These are phyloP conservation scores for Eimeria sp. DNA, from an alignment of 169 alveolate genomes.

Conservation along the genomic window DNA sequence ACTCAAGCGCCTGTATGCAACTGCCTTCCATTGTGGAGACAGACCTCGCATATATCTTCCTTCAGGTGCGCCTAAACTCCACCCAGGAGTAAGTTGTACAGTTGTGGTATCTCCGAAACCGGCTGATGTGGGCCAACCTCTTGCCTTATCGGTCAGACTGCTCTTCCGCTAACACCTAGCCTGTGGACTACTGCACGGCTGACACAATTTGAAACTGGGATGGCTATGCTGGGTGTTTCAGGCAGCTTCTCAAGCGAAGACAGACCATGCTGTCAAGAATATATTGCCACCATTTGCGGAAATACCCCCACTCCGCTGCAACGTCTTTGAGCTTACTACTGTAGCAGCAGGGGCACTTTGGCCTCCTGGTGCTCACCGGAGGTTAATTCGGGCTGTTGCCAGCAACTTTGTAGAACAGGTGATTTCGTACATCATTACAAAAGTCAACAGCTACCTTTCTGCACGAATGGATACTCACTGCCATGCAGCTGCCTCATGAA, in stretches of 20 bases:
- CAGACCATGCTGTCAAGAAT: neutral
- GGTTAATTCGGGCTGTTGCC: neutral
- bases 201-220: neutral
- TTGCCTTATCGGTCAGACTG: neutral
- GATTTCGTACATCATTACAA: neutral
- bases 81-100: neutral
- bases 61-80: constrained; percentile 11
- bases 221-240: neutral
- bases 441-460: neutral
- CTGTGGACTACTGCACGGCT: neutral
- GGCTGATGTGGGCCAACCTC: neutral
- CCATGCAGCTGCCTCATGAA: neutral
- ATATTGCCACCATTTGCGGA: constrained; percentile 56
- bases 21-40: constrained; percentile 54
- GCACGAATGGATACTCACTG: neutral
- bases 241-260: constrained; percentile 22
- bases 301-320: constrained; percentile 30
- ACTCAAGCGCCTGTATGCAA: constrained; percentile 63
- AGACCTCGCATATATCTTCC: neutral
- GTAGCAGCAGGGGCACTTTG: neutral
- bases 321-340: neutral
- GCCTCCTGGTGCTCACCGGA: constrained; percentile 55
- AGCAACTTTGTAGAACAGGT: constrained; percentile 26
- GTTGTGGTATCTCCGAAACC: neutral
- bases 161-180: neutral